Conservation (phyloP, 139 green algal species). For the Chlamydomonas sp. region DNA sequence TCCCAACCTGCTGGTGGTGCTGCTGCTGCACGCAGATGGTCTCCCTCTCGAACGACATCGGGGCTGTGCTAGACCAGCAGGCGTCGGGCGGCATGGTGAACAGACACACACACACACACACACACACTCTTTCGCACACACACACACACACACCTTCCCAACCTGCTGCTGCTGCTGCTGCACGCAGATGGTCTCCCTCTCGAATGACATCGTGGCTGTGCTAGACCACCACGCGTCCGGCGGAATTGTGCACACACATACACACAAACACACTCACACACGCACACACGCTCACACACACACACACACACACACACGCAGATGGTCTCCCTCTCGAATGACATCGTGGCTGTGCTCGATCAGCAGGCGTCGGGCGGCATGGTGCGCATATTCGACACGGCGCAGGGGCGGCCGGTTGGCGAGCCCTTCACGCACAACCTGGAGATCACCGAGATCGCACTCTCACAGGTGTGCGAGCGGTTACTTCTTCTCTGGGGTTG, state of each 20-base stretch:
- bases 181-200: slow-evolving; percentile 55
- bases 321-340: slow-evolving; percentile 55
- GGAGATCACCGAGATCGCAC: slow-evolving; percentile 47
- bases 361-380: slow-evolving; percentile 21
- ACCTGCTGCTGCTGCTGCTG: no score
- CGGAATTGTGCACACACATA: slow-evolving; percentile 31
- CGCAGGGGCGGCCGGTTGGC: slow-evolving; percentile 48
- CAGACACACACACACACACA: no score
- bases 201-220: slow-evolving; percentile 60
- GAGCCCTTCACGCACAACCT: slow-evolving; percentile 40
- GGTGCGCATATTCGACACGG: slow-evolving; percentile 62
- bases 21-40: slow-evolving; percentile 59
- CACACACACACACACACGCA: no score
- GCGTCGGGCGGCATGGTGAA: slow-evolving; percentile 24
- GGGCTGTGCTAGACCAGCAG: slow-evolving; percentile 51
- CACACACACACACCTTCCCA: no score
- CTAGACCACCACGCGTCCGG: slow-evolving; percentile 33
- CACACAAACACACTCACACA: no score
- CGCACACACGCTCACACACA: no score
- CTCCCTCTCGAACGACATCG: slow-evolving; percentile 53
- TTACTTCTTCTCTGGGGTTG: no score
- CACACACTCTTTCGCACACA: no score
- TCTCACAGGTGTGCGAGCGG: slow-evolving; percentile 51
- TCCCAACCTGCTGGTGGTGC: no score
- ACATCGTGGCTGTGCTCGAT: slow-evolving; percentile 62